Conservation (phyloP, 2,329 filamentous ascomycete species). For the Xylaria sp. region DNA sequence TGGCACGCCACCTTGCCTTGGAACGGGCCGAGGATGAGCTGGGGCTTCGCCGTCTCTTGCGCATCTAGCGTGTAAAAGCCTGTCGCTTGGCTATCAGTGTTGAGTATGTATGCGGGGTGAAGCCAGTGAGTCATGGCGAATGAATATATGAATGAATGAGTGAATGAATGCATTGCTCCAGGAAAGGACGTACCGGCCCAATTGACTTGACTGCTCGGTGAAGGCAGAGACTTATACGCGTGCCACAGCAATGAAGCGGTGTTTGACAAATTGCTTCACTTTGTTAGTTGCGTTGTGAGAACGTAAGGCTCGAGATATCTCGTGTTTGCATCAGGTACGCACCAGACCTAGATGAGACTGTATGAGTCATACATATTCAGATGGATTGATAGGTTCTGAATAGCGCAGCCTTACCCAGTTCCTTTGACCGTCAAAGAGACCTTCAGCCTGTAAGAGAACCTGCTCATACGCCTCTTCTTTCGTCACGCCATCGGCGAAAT, state of each 20-base stretch:
- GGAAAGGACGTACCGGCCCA: slow-evolving; percentile 70
- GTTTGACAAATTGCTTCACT: slow-evolving; percentile 78
- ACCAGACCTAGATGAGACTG: slow-evolving; percentile 54
- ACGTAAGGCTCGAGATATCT: background rate
- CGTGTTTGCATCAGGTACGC: slow-evolving; percentile 35
- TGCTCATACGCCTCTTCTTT: slow-evolving; percentile 81
- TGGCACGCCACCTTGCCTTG: slow-evolving; percentile 85
- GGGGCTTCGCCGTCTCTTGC: slow-evolving; percentile 50
- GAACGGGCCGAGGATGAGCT: slow-evolving; percentile 82
- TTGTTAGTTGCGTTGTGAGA: slow-evolving; percentile 15
- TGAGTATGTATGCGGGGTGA: background rate
- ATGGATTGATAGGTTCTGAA: background rate
- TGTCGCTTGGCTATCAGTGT: slow-evolving; percentile 45
- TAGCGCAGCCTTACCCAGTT: slow-evolving; percentile 74
- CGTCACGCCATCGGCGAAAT: slow-evolving; percentile 72
- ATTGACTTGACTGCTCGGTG: slow-evolving; percentile 75
- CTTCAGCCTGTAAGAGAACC: slow-evolving; percentile 75
- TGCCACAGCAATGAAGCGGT: slow-evolving; percentile 82
- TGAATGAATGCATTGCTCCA: background rate
- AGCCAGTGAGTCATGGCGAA: background rate
- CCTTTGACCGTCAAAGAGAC: slow-evolving; percentile 76
- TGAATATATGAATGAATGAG: background rate
- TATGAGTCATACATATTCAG: slow-evolving; percentile 31
- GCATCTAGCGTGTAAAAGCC: slow-evolving; percentile 80
- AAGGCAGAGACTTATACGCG: slow-evolving; percentile 76